Evolutionary conservation across 2,329 filamentous ascomycete genomes (phyloP), one percentile per base, ranked within the genome.

Genomic region (Sporothrix pallida): DNA sequence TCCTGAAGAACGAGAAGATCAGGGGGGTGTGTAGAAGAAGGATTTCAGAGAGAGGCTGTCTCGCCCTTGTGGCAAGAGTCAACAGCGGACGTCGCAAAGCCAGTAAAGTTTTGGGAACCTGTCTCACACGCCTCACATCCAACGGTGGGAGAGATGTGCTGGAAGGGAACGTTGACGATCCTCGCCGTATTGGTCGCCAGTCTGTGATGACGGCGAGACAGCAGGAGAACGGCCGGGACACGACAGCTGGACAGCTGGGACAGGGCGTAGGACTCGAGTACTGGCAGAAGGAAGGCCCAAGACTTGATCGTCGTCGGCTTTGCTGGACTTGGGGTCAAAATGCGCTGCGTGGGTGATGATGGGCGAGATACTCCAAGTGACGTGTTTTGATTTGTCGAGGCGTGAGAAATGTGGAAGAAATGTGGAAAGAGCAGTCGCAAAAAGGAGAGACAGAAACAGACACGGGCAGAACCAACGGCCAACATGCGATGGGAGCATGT

Each of bases 101-200:
- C 20, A 12, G 48, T 9, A 26, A 2, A 63, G 31, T n/a, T n/a
- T n/a, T 65, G 17, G 7, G 7, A 23, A 46, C 20, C 10, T 65
- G 60, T 65, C 60, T 65, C 60, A 65, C 60, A 65, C 60, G 17
- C 37, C 60, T 65, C 37, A 46, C n/a, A 46, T 46, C 60, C n/a
- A 65, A 65, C 60, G 60, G 60, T 42, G 31, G n/a, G 42, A 9
- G 15, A 62, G 26, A 2, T 3, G 58, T 20, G 31, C 37, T 37
- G 26, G 37, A 31, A 63, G 31, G 31, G 42, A 63, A 8, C 1
- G 37, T 17, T 44, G 60, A 65, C n/a, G 60, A 65, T 65, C 60
- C 13, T 46, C 37, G 3, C 60, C 37, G 10, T 20, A 5, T 65
- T 46, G 4, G 60, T 65, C n/a, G 23, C 20, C 9, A 42, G 42